A percentile compares a stretch with the other conserved stretches of the same genome.
Evolutionary conservation across 129 eudicot genomes (phyloP).

Genomic region (Oenanthe sinensis): DNA sequence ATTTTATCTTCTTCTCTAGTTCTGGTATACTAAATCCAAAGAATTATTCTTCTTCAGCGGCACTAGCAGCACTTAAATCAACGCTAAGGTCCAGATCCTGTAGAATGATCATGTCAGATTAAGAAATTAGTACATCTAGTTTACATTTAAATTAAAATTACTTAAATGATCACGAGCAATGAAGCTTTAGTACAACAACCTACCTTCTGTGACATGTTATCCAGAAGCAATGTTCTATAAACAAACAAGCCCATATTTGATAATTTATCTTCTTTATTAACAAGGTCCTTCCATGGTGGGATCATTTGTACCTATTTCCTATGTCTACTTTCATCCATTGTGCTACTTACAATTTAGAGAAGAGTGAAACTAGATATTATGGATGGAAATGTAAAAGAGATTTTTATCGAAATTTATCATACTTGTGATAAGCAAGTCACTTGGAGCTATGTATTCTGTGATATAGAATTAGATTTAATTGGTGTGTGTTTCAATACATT

Average conservation of each 20-base stretch:
- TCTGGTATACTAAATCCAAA: slow-evolving; percentile 4
- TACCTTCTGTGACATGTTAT: not conserved
- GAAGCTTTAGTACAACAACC: not conserved
- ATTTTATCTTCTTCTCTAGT: slow-evolving; percentile 14
- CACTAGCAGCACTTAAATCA: slow-evolving; percentile 64
- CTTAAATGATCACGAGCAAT: not conserved
- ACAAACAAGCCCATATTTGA: not conserved
- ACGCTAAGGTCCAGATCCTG: slow-evolving; percentile 68
- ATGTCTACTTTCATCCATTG: not conserved
- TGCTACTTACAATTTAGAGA: not conserved
- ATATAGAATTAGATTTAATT: too few relatives aligned
- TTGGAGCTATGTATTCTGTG: too few relatives aligned
- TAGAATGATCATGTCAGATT: slow-evolving; percentile 9
- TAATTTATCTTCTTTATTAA: not conserved
- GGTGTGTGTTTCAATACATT: not conserved
- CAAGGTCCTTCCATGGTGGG: not conserved
- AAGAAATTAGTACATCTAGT: not conserved
- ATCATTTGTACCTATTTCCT: not conserved
- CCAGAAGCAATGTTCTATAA: not conserved
- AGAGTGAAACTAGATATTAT: not conserved
- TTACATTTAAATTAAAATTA: not conserved
- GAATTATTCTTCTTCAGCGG: slow-evolving; percentile 36
- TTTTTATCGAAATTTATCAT: not conserved
- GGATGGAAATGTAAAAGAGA: not conserved
- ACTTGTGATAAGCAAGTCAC: too few relatives aligned